Base-by-base conservation (phyloP, 176 grass and related monocot genomes). In the Thinopyrum elongatum region DNA sequence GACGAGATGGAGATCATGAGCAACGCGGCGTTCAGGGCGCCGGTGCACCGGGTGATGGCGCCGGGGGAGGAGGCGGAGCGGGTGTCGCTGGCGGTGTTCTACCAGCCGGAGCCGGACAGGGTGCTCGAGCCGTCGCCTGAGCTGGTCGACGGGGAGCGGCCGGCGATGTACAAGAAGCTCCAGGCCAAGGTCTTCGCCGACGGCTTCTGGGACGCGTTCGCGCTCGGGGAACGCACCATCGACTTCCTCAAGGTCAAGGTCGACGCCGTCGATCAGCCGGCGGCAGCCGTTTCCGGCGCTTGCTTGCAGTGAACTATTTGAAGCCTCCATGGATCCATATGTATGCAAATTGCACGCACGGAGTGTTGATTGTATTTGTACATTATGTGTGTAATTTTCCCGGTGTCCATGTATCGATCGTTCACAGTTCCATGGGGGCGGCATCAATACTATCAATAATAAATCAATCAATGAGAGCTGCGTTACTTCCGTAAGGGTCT, bases 1-100 rank as follows among this genome's bases (percentile, higher is more conserved):
- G 92, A 94, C 7, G 86, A 78, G 42, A 89, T 94, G 74, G 89
- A 94, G 90, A 79, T 92, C 25, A 58, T 89, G 79, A 92, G 65
- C 61, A 92, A 92, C 44, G 86, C 47, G 3, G 70, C 21, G 57
- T 92, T 79, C 79, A 67, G 57, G 42, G 87, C 83, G 79, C 86
- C 83, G 2, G 70, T 82, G 47, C 90, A 92, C 77, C 72, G 90
- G 0, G 90, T 89, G 42, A 36, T 80, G 15, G 34, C 79, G 16
- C 53, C 53, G 53, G 62, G 87, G 13, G 41, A 33, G 0, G 66
- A 22, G 60, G 91, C 17, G 53, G 19, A 90, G 77, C 42, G 91
- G 55, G 81, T 87, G 70, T 79, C 91, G 69, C 35, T 87, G 8
- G 88, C 70, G 30, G 10, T 87, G 39, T 93, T 93, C 59, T 87